Percentiles rank a stretch among this genome's conserved stretches.
These are phyloP conservation scores for Lentinus tigrinus DNA, from an alignment of 768 basidiomycete species.

Conservation along the genomic window DNA sequence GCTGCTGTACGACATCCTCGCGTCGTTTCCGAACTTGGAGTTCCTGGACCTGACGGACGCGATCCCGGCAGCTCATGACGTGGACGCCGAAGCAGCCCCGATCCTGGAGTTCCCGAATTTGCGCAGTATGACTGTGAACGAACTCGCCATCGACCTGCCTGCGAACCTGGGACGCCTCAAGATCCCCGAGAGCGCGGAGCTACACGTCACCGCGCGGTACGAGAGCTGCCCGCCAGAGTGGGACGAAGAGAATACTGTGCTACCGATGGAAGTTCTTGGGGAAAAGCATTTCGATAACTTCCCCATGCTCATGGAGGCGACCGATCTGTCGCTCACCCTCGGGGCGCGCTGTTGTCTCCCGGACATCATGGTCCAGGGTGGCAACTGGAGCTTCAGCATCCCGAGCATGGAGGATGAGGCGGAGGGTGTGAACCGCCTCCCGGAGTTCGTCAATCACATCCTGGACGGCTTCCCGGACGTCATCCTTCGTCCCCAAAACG, in stretches of 20 bases:
- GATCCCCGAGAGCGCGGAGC: background rate
- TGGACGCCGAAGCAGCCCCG: background rate
- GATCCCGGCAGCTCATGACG: background rate
- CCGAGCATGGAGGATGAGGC: background rate
- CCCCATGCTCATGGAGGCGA: background rate
- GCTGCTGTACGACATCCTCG: background rate
- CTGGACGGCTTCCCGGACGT: background rate
- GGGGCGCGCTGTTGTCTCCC: background rate
- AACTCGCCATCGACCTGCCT: background rate
- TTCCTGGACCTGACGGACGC: background rate
- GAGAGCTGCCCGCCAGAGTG: background rate
- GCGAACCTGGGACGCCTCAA: background rate
- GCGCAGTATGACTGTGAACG: background rate
- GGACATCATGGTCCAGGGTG: background rate
- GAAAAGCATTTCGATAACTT: background rate
- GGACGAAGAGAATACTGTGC: background rate
- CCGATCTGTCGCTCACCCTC: background rate
- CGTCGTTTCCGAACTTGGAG: background rate
- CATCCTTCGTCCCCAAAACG: background rate
- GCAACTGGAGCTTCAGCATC: background rate
- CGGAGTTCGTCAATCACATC: background rate
- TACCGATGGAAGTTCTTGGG: background rate
- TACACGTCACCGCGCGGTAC: background rate
- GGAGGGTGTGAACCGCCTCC: background rate
- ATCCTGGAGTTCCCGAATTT: background rate